Base-by-base conservation (phyloP, 805 yeast species). In the Yamadazyma paraphyllophila region DNA sequence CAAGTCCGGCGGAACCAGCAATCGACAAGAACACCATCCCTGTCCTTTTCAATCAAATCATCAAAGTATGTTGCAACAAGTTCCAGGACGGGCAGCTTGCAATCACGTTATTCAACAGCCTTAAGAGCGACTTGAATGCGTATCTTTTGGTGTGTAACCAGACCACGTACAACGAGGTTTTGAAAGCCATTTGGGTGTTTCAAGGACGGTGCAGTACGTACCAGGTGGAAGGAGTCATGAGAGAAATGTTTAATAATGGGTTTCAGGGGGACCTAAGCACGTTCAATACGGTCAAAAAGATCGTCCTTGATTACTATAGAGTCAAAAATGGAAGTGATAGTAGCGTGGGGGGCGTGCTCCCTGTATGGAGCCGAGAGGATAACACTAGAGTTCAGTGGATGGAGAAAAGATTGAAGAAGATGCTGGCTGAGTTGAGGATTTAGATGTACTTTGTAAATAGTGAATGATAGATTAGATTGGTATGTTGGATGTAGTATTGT, bases 171-270 rank as follows among this genome's bases (percentile, higher is more conserved):
- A 71, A 71, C 48, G 69, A 70, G 49, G 55, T 71, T 4, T 49
- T 71, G 36, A 59, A 64, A 42, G 53, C 62, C 14, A 55, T 58
- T 40, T 70, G 76, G 75, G 56, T 70, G 1, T 71, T 54, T 51
- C 56, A 55, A 40, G 77, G 77, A 14, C 68, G 67, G 49, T 53
- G 65, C 9, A 61, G 60, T 39, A 49, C 71, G 20, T 62, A 62
- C 46, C 65, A 61, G 15, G 56, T 71, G 17, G 75, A 69, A 54
- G 61, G 58, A 48, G 51, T 60, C 1, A 54, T 53, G 25, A 57
- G 60, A 43, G 77, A 71, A 50, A 71, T 71, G 77, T 48, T 54
- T 27, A 67, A 69, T 47, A 68, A 67, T 47, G 77, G 77, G 17
- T 69, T 67, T 44, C 41, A 46, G 17, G 77, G 77, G 2, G 69